Percentiles rank a stretch among this genome's conserved stretches.
Conservation (phyloP, 2,329 filamentous ascomycete species). For the Aureobasidium lini region DNA sequence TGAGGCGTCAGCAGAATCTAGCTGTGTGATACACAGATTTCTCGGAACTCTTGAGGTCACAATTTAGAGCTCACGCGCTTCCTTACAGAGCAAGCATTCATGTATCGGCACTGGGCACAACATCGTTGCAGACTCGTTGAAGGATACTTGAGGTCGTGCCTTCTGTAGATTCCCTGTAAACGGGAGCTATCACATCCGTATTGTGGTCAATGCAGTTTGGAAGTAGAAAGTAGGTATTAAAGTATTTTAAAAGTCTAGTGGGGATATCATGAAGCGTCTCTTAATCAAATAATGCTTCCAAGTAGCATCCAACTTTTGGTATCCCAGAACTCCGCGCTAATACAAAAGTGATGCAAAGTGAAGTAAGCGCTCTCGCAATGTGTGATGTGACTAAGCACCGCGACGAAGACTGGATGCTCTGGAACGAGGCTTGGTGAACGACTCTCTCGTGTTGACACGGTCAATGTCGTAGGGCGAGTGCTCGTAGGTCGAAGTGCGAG, state of each 20-base stretch:
- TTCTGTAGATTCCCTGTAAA: too few species aligned
- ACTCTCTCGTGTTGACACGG: constrained; percentile 40
- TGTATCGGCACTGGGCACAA: too few species aligned
- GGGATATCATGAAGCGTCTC: background rate
- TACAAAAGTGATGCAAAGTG: background rate
- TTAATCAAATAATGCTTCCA: background rate
- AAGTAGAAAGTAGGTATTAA: background rate
- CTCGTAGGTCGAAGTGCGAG: constrained; percentile 28
- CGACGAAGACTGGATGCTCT: constrained; percentile 6
- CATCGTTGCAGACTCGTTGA: too few species aligned
- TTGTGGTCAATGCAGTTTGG: too few species aligned
- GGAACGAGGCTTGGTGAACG: constrained; percentile 27
- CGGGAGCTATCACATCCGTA: too few species aligned
- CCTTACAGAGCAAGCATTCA: too few species aligned
- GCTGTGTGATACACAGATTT: too few species aligned
- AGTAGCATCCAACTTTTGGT: constrained; percentile 3
- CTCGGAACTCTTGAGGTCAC: too few species aligned
- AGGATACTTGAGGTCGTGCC: too few species aligned
- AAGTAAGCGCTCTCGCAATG: background rate
- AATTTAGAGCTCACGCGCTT: too few species aligned
- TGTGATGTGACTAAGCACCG: background rate
- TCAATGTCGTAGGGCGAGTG: constrained; percentile 42
- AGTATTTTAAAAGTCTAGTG: background rate
- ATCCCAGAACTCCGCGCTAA: constrained; percentile 8
- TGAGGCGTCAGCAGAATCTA: too few species aligned